Percentiles rank a stretch among this genome's conserved stretches.
Evolutionary conservation across 768 basidiomycete species (phyloP).

Genomic region (Rhodotorula graminis): DNA sequence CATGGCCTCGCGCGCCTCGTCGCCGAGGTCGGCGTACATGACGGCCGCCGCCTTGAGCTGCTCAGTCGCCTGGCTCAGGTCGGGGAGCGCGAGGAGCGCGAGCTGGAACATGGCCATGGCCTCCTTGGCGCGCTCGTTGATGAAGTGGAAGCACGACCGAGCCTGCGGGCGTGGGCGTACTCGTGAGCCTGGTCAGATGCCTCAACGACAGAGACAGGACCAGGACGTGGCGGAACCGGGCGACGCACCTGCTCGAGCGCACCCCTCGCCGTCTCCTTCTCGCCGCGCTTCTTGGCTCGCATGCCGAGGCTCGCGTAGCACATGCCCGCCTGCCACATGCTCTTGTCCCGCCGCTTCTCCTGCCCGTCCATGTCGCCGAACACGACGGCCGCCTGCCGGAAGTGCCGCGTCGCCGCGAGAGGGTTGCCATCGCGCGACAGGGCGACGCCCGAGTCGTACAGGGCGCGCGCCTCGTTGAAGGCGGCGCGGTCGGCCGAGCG

Average conservation of each 20-base stretch:
- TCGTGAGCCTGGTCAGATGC: neutral
- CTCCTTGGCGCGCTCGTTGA: conserved; percentile 9
- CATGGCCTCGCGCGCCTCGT: conserved; percentile 20
- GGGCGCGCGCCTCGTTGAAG: conserved; percentile 20
- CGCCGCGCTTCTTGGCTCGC: neutral
- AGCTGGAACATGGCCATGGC: conserved; percentile 29
- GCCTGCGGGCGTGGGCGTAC: neutral
- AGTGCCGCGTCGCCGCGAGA: conserved; percentile 11
- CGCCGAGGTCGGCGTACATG: conserved; percentile 2
- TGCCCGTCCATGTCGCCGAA: neutral
- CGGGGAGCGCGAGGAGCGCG: conserved; percentile 1
- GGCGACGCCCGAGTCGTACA: conserved; percentile 2
- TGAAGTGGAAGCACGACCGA: neutral
- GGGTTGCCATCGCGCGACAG: neutral
- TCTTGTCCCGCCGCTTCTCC: neutral
- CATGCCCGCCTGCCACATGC: conserved; percentile 18
- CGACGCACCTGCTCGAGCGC: conserved; percentile 20
- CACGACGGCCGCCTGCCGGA: conserved; percentile 18
- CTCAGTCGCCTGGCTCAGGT: conserved; percentile 4
- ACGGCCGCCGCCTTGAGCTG: conserved; percentile 17
- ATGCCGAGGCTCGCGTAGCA: conserved; percentile 5
- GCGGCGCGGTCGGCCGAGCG: neutral
- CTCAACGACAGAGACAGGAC: no score
- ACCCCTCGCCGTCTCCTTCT: neutral
- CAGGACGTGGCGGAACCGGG: no score